Evolutionary conservation across 2,329 filamentous ascomycete species (phyloP), one percentile per base, ranked within the genome.

Genomic region (Leptographium wingfieldii): DNA sequence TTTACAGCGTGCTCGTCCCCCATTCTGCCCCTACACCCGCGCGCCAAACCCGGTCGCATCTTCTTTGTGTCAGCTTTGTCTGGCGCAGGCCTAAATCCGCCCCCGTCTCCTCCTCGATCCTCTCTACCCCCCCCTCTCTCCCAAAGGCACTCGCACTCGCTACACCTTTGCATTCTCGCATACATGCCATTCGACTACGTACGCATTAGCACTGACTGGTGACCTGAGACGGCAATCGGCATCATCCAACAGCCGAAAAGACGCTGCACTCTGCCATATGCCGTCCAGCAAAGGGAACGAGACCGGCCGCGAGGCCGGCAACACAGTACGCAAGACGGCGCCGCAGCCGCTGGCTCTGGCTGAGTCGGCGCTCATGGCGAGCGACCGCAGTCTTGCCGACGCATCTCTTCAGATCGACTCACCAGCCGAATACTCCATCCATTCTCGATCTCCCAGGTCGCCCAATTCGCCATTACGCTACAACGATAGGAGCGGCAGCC

Each of bases 251-350:
- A 31, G 12, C 55, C 3, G 46, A 31, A 55, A 25, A 19, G 48
- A 51, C n/a, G 5, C 3, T 11, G 19, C 40, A 19, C 16, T n/a
- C 48, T 27, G 9, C 48, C 11, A 27, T 25, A 51, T 27, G 22
- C 51, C 12, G 14, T 16, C 25, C 27, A n/a, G 25, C 12, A 25
- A 53, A 16, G 22, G 25, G 14, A 53, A 31, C 12, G 38, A 46
- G 27, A 11, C 35, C 25, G n/a, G 12, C 35, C 38, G 35, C 35
- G 31, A 57, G 43, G 35, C 38, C 29, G 46, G 55, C 64, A 72
- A 62, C 65, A 83, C 83, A 80, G 79, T 76, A 73, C 80, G 80
- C 70, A 83, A 81, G 72, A 73, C 77, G 68, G 78, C 76, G 72
- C 80, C 80, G 65, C 77, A 82, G 74, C 80, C 80, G 72, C 76